Evolutionary conservation across 768 basidiomycete species (phyloP), one percentile per base, ranked within the genome.

Genomic region (Boletus rufocinnamomeus): DNA sequence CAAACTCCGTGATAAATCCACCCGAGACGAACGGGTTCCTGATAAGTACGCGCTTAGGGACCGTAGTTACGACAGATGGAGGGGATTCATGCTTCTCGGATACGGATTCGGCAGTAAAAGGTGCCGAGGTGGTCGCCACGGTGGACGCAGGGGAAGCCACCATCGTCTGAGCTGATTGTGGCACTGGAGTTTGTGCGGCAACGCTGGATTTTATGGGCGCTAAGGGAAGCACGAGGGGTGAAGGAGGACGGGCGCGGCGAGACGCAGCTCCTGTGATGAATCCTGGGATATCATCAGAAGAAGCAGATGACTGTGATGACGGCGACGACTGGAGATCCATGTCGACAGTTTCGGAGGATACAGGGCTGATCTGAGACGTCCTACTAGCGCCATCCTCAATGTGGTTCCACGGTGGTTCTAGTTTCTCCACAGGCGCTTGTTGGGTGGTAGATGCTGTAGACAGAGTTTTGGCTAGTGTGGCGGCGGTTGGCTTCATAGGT

Each of bases 21-120:
- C 75, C 79, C 11, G 81, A 81, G 13, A 82, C 76, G 55, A 83
- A 82, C n/a, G 80, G 75, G 65, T 79, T 82, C 45, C 67, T 66
- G 40, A 74, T 47, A 4, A 60, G 41, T 9, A 62, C 55, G 41
- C 69, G 72, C 57, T 63, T 64, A 28, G 57, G 44, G 44, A 37
- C 50, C 4, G 38, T 21, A 17, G 60, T 51, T 41, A 51, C 25
- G 35, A 56, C 46, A 16, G 57, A 17, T 11, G 51, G 30, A 25
- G 59, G 51, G 9, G 52, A 30, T 32, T 56, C 59, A 19, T 46
- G 44, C 28, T 61, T 71, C 46, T 66, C 64, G 8, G 48, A 10
- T 10, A 45, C 40, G 32, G 56, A 27, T 19, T 63, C 66, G 34
- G 30, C 21, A 8, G 51, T n/a, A 19, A 58, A 53, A 3, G 58